These are phyloP conservation scores for Lentinula guzmanii DNA, from an alignment of 768 basidiomycete genomes.

Conservation along the genomic window DNA sequence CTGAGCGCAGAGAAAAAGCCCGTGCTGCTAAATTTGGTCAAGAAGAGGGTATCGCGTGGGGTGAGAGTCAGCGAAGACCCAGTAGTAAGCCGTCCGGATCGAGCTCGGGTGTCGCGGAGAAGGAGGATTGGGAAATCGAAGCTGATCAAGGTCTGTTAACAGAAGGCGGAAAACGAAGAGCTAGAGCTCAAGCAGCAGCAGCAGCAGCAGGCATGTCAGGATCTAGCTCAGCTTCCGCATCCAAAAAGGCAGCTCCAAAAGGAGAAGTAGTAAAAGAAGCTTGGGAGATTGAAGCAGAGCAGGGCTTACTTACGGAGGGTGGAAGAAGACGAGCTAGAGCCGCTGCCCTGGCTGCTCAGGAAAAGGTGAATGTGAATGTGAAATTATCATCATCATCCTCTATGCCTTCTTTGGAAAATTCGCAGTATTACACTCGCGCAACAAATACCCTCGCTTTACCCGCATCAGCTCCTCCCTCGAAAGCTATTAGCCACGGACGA, in stretches of 20 bases:
- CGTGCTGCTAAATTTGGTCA: slow-evolving; percentile 27
- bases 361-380: slow-evolving; percentile 10
- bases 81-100: background rate
- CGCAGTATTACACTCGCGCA: slow-evolving; percentile 53
- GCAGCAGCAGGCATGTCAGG: slow-evolving; percentile 7
- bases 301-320: slow-evolving; percentile 69
- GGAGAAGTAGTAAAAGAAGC: slow-evolving; percentile 49
- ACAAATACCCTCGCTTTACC: slow-evolving; percentile 64
- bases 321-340: slow-evolving; percentile 62
- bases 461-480: slow-evolving; percentile 48
- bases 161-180: slow-evolving; percentile 41
- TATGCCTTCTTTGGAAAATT: slow-evolving; percentile 33
- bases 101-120: slow-evolving; percentile 17
- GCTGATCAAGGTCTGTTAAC: slow-evolving; percentile 45
- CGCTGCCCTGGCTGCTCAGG: background rate
- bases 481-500: slow-evolving; percentile 45
- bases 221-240: background rate
- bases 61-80: slow-evolving; percentile 39
- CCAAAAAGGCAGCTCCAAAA: slow-evolving; percentile 13
- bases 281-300: slow-evolving; percentile 81
- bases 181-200: slow-evolving; percentile 8
- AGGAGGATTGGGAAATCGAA: slow-evolving; percentile 48
- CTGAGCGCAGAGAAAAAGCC: slow-evolving; percentile 48
- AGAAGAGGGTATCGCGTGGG: slow-evolving; percentile 33
- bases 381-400: background rate